Conservation (phyloP, 1,284 basidiomycete genomes). For the Ceratobasidium sp. region DNA sequence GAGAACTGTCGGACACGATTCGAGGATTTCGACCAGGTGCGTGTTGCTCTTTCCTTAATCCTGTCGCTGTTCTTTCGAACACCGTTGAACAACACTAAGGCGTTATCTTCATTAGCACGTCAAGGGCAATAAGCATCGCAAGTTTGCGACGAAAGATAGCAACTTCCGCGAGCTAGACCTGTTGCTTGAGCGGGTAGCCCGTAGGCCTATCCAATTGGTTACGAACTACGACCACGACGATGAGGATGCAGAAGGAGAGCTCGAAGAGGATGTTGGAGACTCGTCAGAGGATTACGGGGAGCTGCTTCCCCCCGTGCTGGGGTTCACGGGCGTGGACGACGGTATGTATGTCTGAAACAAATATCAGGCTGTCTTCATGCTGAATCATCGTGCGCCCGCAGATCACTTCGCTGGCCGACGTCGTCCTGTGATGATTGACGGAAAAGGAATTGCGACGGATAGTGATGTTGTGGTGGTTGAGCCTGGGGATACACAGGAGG, state of each 20-base stretch:
- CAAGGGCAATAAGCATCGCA: constrained; percentile 78
- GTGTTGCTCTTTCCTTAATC: constrained; percentile 52
- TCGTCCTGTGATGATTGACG: constrained; percentile 51
- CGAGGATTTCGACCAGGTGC: constrained; percentile 85
- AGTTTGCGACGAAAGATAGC: constrained; percentile 82
- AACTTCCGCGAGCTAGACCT: constrained; percentile 89
- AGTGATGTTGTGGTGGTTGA: constrained; percentile 50
- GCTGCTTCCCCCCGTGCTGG: constrained; percentile 51
- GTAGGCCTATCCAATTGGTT: constrained; percentile 62
- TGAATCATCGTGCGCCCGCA: constrained; percentile 50
- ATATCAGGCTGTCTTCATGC: constrained; percentile 18
- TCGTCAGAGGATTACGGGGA: constrained; percentile 51
- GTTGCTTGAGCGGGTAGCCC: constrained; percentile 77
- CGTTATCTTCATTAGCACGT: constrained; percentile 71
- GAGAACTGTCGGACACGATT: constrained; percentile 96
- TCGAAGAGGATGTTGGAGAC: constrained; percentile 52
- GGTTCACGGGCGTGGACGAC: constrained; percentile 51
- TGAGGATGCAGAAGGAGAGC: constrained; percentile 50
- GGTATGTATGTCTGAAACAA: constrained; percentile 48
- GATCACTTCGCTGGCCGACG: constrained; percentile 52
- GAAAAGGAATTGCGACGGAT: constrained; percentile 31
- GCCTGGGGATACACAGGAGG: constrained; percentile 52
- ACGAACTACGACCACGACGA: constrained; percentile 41
- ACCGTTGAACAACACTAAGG: constrained; percentile 17
- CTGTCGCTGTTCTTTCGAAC: neutral